Evolutionary conservation across 2,329 filamentous ascomycete species (phyloP), one percentile per base, ranked within the genome.

Genomic region (Ophiostoma montium): DNA sequence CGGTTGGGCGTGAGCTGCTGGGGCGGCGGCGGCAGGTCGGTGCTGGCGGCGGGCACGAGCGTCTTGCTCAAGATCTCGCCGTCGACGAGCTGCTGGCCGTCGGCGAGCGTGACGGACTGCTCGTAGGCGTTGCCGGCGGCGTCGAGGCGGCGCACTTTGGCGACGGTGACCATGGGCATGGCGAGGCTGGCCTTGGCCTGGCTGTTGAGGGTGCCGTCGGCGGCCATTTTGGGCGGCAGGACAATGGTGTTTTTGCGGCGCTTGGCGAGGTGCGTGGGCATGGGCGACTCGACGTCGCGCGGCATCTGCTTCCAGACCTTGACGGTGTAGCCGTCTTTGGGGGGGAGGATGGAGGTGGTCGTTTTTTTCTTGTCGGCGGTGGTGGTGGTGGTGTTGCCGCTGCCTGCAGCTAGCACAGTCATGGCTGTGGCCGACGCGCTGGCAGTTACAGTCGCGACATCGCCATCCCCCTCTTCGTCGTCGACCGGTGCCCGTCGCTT

Each of bases 41-140:
- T 78, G 30, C 36, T 49, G 3, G 48, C 46, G 3, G 72, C 72
- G 0, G 70, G 65, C 33, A 78, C 69, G 15, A 78, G 67, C 7
- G 71, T 71, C 1, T 74, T 78, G 0, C 75, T 72, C 51, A 86
- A 76, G 46, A 95, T 81, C 61, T 95, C 88, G 50, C 87, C 87
- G 54, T 90, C 84, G 1, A 92, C 74, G 1, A 94, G 75, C 5
- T 71, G 70, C 61, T 92, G 84, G 0, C 87, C 88, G 50, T 90
- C 84, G 5, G 80, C 76, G 4, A 94, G 74, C 18, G 86, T 84
- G 8, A 92, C 80, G 58, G 94, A 86, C 62, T 92, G 87, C 2
- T 90, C 81, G 53, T 85, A 86, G 10, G 86, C 75, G 57, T 90
- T 90, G 21, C 89, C 89, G 1, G 79, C 78, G 5, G 82, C 80